Evolutionary conservation across 768 basidiomycete species (phyloP), one percentile per base, ranked within the genome.

Genomic region (Pleurotus cornucopiae): DNA sequence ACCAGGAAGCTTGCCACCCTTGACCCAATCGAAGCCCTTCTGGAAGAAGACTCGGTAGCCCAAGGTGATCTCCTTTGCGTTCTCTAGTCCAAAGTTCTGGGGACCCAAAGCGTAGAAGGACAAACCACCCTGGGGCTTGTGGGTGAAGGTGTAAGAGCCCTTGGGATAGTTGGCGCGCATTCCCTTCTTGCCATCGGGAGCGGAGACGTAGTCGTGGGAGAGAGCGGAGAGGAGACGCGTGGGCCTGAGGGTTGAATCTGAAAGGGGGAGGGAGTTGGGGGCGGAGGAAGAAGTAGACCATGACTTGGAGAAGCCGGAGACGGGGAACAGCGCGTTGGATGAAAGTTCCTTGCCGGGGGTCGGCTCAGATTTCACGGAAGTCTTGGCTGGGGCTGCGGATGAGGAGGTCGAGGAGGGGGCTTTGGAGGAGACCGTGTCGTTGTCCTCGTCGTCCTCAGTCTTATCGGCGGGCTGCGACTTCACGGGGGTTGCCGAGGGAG

Each of bases 1-100:
- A 60, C 87, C 88, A 16, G 87, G 88, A 21, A 89, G 75, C 67
- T 88, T 90, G 44, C 88, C 88, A 56, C 88, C 87, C 61, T 76
- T 76, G 60, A 81, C 74, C 70, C 80, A 89, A n/a, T 76, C 75
- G 66, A 86, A 89, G 25, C 79, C 86, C 12, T 75, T 65, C 26
- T 77, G 71, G 70, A 89, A 87, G 71, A 72, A 84, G 30, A 86
- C 79, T 1, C 83, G 81, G 71, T 80, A 80, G 0, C 73, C 80
- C 61, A 89, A 80, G 2, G 83, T 83, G 11, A 82, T 80, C 61
- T 89, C 86, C 65, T 82, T 85, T 16, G 85, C 88, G 3, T 69
- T 77, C 49, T 76, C 76, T 58, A 87, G 69, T 65, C 83, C 78
- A 46, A 84, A 73, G 58, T 67, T 61, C 37, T 60, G 26, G 5